These are phyloP conservation scores for Plasmodium yoelii DNA, from an alignment of 169 alveolate species.

Conservation along the genomic window DNA sequence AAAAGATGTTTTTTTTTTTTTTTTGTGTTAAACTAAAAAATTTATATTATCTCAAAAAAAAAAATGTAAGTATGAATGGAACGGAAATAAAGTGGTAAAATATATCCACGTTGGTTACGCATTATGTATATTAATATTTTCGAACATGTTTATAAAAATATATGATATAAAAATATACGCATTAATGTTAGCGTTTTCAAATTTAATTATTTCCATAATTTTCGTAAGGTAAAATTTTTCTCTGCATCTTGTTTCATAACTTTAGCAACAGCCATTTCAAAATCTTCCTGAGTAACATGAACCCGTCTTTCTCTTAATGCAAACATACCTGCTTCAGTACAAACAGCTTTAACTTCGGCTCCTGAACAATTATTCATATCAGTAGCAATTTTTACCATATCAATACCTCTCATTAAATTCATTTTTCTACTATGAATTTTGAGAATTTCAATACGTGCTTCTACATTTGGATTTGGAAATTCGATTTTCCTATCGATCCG, in stretches of 20 bases:
- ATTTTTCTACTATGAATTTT: slow-evolving; percentile 97
- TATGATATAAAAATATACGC: too few species aligned
- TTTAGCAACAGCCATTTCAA: slow-evolving; percentile 96
- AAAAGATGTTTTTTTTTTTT: too few species aligned
- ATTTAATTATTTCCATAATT: slow-evolving; percentile 89
- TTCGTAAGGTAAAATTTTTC: slow-evolving; percentile 91
- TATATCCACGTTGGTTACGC: too few species aligned
- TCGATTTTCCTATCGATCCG: slow-evolving; percentile 98
- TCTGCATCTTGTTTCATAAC: slow-evolving; percentile 96
- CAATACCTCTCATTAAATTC: slow-evolving; percentile 98
- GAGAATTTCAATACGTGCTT: slow-evolving; percentile 95
- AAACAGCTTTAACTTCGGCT: slow-evolving; percentile 99
- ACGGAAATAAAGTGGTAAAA: too few species aligned
- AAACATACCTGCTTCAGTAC: slow-evolving; percentile 99
- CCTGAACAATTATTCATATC: slow-evolving; percentile 98
- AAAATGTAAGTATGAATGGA: too few species aligned
- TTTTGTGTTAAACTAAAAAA: too few species aligned
- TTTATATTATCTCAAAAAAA: too few species aligned
- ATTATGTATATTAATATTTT: too few species aligned
- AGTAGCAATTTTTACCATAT: slow-evolving; percentile 94
- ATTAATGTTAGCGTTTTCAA: too few species aligned
- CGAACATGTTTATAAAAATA: too few species aligned
- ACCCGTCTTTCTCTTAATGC: slow-evolving; percentile 99
- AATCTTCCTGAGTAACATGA: slow-evolving; percentile 99
- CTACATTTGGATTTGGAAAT: slow-evolving; percentile 95